Conservation (phyloP, 2,329 filamentous ascomycete species). For the Talaromyces sp. region DNA sequence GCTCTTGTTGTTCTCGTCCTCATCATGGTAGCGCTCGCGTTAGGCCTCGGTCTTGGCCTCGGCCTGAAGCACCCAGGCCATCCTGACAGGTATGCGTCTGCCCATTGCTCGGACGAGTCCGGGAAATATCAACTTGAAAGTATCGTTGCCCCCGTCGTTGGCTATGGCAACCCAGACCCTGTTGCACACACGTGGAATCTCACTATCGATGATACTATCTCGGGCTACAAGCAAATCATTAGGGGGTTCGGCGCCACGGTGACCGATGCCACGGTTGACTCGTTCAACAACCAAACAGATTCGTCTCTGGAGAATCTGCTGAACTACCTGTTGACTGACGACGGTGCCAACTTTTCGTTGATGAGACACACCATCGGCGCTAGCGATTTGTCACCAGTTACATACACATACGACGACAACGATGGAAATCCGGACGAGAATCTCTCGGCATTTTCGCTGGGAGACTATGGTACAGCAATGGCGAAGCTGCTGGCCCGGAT, state of each 20-base stretch:
- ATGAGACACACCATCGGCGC: constrained; percentile 38
- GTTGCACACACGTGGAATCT: constrained; percentile 21
- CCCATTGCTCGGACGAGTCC: constrained; percentile 21
- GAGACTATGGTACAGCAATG: constrained; percentile 31
- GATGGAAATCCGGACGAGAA: constrained; percentile 25
- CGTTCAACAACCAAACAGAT: constrained; percentile 27
- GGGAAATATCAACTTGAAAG: constrained; percentile 22
- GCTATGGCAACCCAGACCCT: constrained; percentile 15
- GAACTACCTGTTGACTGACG: constrained; percentile 27
- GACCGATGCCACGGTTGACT: constrained; percentile 33
- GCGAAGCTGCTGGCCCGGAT: constrained; percentile 31
- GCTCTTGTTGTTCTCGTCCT: background rate
- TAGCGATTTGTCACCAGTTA: constrained; percentile 27
- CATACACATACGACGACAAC: constrained; percentile 37
- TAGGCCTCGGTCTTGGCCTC: constrained; percentile 5
- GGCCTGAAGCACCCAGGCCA: background rate
- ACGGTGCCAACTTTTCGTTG: constrained; percentile 31
- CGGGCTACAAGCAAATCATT: constrained; percentile 23
- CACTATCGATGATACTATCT: constrained; percentile 20
- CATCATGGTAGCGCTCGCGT: background rate
- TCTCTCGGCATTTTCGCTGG: constrained; percentile 26
- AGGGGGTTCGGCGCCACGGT: constrained; percentile 33
- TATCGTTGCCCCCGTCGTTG: constrained; percentile 16
- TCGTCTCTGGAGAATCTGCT: constrained; percentile 25
- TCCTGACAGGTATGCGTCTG: constrained; percentile 11